Evolutionary conservation across 305 asterid species (phyloP).

Genomic region (Fraxinus nigra): DNA sequence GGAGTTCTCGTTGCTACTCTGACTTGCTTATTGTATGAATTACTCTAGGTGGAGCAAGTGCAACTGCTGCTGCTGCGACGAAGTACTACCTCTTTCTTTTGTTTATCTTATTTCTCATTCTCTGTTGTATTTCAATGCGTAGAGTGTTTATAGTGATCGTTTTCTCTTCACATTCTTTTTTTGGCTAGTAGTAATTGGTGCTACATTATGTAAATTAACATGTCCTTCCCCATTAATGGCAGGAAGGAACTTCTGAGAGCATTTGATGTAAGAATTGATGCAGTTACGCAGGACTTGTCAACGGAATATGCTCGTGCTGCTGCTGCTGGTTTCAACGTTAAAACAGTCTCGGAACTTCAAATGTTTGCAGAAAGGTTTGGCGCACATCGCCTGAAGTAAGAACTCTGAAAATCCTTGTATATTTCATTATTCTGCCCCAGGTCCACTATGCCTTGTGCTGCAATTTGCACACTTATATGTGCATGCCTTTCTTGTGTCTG

Average conservation of each 20-base stretch:
- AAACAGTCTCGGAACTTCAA: conserved; percentile 69
- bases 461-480: not conserved
- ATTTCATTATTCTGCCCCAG: not conserved
- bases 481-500: not conserved
- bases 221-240: not conserved
- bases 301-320: conserved; percentile 71
- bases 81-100: conserved; percentile 50
- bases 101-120: conserved; percentile 17
- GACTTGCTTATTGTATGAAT: not conserved
- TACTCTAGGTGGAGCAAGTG: conserved; percentile 29
- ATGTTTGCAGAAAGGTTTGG: conserved; percentile 78
- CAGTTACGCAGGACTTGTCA: conserved; percentile 68
- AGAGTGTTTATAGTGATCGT: conserved; percentile 5
- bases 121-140: not conserved
- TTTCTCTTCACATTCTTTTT: not conserved
- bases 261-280: conserved; percentile 74
- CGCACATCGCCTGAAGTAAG: conserved; percentile 72
- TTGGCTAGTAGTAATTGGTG: not conserved
- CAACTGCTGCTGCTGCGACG: conserved; percentile 65
- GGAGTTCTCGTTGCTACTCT: conserved; percentile 11
- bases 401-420: not conserved
- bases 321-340: conserved; percentile 75
- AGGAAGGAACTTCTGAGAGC: conserved; percentile 89
- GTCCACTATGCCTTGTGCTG: not conserved
- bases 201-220: not conserved